phyloP scores from a whole-genome alignment of 495 filamentous ascomycete genomes.

The Echria macrotheca region DNA sequence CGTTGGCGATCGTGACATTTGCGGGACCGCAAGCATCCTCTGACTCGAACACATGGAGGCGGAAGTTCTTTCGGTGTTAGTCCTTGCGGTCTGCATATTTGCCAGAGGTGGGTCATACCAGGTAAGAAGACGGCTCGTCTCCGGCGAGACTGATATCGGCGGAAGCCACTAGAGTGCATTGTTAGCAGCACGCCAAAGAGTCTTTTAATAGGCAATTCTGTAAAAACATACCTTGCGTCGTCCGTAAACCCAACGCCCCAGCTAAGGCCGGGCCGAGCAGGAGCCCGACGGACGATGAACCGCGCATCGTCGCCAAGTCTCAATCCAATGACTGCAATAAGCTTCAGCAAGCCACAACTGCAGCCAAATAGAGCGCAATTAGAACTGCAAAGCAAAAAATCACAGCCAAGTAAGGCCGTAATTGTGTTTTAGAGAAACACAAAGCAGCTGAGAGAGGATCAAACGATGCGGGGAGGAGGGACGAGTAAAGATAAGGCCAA shows the following conservation, averaged over 20 bases:
- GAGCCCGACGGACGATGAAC: too few relatives aligned
- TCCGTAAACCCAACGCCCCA: slow-evolving; percentile 6
- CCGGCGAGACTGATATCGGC: neutral
- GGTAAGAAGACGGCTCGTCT: neutral
- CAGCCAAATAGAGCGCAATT: too few relatives aligned
- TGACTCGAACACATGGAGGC: slow-evolving; percentile 30
- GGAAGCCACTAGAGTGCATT: neutral
- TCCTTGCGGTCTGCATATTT: neutral
- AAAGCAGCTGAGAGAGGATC: too few relatives aligned
- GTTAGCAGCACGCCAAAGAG: neutral
- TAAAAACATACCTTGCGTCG: neutral
- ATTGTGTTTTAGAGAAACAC: too few relatives aligned
- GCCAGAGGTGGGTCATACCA: neutral
- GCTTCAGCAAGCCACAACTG: too few relatives aligned
- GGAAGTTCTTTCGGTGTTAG: slow-evolving; percentile 22
- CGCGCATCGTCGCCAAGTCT: too few relatives aligned
- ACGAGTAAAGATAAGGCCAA: too few relatives aligned
- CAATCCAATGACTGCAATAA: too few relatives aligned
- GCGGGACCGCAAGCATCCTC: slow-evolving; percentile 30
- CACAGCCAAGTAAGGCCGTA: too few relatives aligned
- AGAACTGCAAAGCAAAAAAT: too few relatives aligned
- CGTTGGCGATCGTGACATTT: slow-evolving; percentile 33
- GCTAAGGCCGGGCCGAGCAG: slow-evolving; percentile 30
- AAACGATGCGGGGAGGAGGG: too few relatives aligned
- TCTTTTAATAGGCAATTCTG: too few relatives aligned